Conservation (phyloP, 225 moss, liverwort and hornwort genomes). For the Polytrichum formosum region DNA sequence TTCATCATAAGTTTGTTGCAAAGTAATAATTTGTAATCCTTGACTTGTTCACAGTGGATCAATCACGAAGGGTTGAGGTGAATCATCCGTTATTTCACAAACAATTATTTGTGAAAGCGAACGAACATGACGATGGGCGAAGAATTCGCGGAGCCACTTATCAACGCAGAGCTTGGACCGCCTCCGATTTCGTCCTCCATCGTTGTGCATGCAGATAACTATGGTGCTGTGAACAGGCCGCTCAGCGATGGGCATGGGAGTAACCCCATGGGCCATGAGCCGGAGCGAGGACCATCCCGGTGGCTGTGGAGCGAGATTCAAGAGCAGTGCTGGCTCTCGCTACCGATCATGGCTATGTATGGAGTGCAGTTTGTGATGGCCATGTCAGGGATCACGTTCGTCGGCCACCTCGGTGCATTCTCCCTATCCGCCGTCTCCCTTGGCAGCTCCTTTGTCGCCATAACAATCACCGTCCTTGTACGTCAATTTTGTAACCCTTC, state of each 20-base stretch:
- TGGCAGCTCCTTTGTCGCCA: conserved; percentile 10
- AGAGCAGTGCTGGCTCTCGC: conserved; percentile 39
- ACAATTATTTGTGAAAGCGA: too few relatives aligned
- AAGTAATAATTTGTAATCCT: too few relatives aligned
- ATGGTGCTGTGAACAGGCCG: conserved; percentile 5
- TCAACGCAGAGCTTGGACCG: conserved; percentile 15
- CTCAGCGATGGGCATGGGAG: conserved; percentile 18
- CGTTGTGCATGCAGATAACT: conserved; percentile 15
- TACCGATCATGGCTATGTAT: conserved; percentile 36
- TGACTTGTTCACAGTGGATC: too few relatives aligned
- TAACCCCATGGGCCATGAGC: conserved; percentile 26
- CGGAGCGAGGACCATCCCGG: conserved; percentile 9
- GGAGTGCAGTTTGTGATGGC: conserved; percentile 28
- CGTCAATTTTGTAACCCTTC: not conserved
- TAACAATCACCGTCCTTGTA: conserved; percentile 30
- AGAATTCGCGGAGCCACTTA: conserved; percentile 26
- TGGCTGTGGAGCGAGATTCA: conserved; percentile 36
- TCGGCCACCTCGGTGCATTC: conserved; percentile 42
- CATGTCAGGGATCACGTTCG: conserved; percentile 5
- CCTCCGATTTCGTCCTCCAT: conserved; percentile 6
- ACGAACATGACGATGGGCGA: conserved; percentile 26
- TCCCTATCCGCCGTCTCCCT: conserved; percentile 29
- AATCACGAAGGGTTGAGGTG: too few relatives aligned
- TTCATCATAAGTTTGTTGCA: too few relatives aligned
- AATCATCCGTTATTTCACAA: too few relatives aligned